Evolutionary conservation across 345 rosid species (phyloP).

Genomic region (Alliaria petiolata): DNA sequence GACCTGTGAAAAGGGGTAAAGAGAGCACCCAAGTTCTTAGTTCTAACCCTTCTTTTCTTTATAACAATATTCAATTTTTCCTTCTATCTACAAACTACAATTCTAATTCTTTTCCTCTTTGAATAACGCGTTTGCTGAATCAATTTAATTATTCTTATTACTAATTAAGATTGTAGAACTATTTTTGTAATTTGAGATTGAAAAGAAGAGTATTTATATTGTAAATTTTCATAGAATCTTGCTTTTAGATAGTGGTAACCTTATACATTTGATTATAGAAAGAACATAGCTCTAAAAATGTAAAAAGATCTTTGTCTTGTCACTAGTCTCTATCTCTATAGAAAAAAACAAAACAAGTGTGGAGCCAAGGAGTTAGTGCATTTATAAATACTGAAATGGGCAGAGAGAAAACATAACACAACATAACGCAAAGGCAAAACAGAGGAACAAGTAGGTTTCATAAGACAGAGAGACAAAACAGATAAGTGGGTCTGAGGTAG

Average conservation of each 20-base stretch:
- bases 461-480: slow-evolving; percentile 5
- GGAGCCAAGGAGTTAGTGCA: slow-evolving; percentile 29
- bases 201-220: neutral
- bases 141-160: slow-evolving; percentile 7
- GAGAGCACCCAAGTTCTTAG: slow-evolving; percentile 14
- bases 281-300: slow-evolving; percentile 18
- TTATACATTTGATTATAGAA: slow-evolving; percentile 19
- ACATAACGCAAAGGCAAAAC: slow-evolving; percentile 23
- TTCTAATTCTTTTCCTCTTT: too few species aligned
- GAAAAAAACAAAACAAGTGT: slow-evolving; percentile 25
- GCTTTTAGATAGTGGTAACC: slow-evolving; percentile 17
- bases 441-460: slow-evolving; percentile 23
- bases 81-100: neutral
- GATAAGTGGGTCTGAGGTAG: neutral
- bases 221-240: neutral
- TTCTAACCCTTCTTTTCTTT: neutral
- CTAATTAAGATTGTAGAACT: neutral
- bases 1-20: neutral
- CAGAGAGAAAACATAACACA: slow-evolving; percentile 23
- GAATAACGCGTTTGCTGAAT: slow-evolving; percentile 4
- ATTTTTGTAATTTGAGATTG: slow-evolving; percentile 7
- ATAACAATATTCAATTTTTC: neutral
- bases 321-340: slow-evolving; percentile 21
- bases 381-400: slow-evolving; percentile 53
- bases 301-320: slow-evolving; percentile 34